A percentile compares a stretch with the other conserved stretches of the same genome.
Evolutionary conservation across 2,329 filamentous ascomycete genomes (phyloP).

Genomic region (Fusarium caatingaense): DNA sequence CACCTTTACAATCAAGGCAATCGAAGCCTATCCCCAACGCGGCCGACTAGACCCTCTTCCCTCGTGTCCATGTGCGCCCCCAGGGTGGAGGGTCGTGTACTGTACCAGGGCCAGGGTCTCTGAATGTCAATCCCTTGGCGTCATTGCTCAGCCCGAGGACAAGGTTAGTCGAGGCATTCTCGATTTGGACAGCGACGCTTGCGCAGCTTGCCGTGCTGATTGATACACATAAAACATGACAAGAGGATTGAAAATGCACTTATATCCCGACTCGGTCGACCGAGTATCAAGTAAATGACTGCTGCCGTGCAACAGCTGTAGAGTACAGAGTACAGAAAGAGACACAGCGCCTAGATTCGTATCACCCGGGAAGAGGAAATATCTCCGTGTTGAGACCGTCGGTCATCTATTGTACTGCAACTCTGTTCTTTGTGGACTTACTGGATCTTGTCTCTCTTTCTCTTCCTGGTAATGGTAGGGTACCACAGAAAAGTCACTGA

Average conservation of each 20-base stretch:
- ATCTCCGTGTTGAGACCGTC: conserved; percentile 36
- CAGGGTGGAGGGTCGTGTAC: conserved; percentile 19
- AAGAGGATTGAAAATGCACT: conserved; percentile 19
- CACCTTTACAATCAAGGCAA: conserved; percentile 42
- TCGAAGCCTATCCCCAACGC: conserved; percentile 41
- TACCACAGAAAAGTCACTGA: conserved; percentile 20
- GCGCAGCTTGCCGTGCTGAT: conserved; percentile 36
- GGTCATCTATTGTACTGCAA: neutral
- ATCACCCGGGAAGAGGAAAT: conserved; percentile 13
- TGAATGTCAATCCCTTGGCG: conserved; percentile 26
- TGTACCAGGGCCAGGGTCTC: conserved; percentile 4
- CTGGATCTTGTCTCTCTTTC: conserved; percentile 18
- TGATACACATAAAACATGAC: neutral
- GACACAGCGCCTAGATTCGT: conserved; percentile 14
- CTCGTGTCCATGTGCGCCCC: conserved; percentile 35
- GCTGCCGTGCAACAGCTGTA: conserved; percentile 17
- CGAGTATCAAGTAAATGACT: conserved; percentile 10
- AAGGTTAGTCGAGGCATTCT: conserved; percentile 11
- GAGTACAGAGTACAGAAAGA: conserved; percentile 5
- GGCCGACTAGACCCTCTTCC: conserved; percentile 33
- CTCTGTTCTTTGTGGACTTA: conserved; percentile 2
- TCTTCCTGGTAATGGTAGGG: conserved; percentile 16
- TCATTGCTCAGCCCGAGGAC: conserved; percentile 31
- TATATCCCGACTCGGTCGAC: conserved; percentile 27
- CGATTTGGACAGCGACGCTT: conserved; percentile 37